Conservation (phyloP, 2,329 filamentous ascomycete genomes). For the Trichophyton schoenleinii region DNA sequence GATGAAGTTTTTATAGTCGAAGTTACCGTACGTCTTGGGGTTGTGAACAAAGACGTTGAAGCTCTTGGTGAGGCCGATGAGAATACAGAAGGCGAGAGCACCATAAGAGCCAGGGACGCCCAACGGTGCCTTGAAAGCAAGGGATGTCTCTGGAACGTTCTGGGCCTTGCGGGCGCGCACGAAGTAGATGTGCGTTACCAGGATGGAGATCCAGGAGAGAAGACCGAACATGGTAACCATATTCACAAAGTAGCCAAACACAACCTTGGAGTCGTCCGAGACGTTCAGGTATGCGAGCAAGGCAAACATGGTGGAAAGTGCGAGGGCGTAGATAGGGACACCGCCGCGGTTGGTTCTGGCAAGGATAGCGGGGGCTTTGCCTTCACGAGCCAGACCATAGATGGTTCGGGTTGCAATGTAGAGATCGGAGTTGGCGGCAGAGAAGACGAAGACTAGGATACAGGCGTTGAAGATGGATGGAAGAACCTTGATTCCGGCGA, state of each 20-base stretch:
- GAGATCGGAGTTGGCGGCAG: slow-evolving; percentile 55
- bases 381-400: slow-evolving; percentile 64
- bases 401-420: slow-evolving; percentile 54
- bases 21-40: slow-evolving; percentile 43
- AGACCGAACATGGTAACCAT: slow-evolving; percentile 34
- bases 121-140: slow-evolving; percentile 33
- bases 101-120: slow-evolving; percentile 47
- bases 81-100: slow-evolving; percentile 48
- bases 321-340: slow-evolving; percentile 33
- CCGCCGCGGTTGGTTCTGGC: slow-evolving; percentile 51
- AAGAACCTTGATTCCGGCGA: slow-evolving; percentile 54
- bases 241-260: slow-evolving; percentile 38
- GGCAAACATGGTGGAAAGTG: slow-evolving; percentile 29
- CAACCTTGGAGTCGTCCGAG: slow-evolving; percentile 24
- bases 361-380: slow-evolving; percentile 60
- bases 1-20: slow-evolving; percentile 34
- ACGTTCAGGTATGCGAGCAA: slow-evolving; percentile 36
- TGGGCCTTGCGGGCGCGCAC: slow-evolving; percentile 31
- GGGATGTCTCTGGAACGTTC: slow-evolving; percentile 23
- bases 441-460: slow-evolving; percentile 59
- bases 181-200: slow-evolving; percentile 37
- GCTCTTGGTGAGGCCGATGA: slow-evolving; percentile 70
- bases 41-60: slow-evolving; percentile 52
- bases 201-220: slow-evolving; percentile 37
- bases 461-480: slow-evolving; percentile 64